Evolutionary conservation across 2,329 filamentous ascomycete species (phyloP), one percentile per base, ranked within the genome.

Genomic region (Colletotrichum musae): DNA sequence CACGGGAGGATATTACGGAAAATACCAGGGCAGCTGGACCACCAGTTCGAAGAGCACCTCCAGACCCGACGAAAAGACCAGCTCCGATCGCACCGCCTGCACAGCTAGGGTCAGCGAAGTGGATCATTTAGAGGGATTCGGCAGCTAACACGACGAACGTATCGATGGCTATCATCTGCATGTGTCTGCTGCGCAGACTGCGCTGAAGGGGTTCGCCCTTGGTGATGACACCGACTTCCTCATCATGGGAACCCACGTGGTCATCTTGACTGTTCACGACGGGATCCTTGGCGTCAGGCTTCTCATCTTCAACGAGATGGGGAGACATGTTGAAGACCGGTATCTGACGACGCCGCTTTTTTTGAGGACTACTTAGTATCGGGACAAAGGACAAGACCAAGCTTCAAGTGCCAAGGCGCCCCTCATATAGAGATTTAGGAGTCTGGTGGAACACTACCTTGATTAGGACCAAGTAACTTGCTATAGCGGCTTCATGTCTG

Each of bases 131-230:
- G 32, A 36, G 32, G 7, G 32, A 36, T 6, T 6, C 9, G 32
- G 32, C 41, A 15, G 41, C 41, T 43, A 12, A 43, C 13, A 18
- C 41, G 32, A 24, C n/a, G 7, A 36, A 26, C 58, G 21, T 62
- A 75, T 87, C 87, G 64, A 89, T 88, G 73, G 87, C 86, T 77
- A 89, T 89, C 87, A 89, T 89, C 79, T 90, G 86, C 73, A 90
- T 79, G 78, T 90, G 88, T 72, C 88, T 85, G 56, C 82, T 81
- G 80, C 87, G 85, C 80, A 90, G 69, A 62, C 78, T 73, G 3
- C 77, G 74, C 52, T 74, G 75, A 56, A 79, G 73, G 47, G 68
- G 45, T 56, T 66, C 48, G 48, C 80, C 77, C 54, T 77, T 71
- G 47, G 77, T 76, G 45, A 63, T 28, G n/a, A 36, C 48, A 57